Percentiles rank a stretch among this genome's conserved stretches.
Evolutionary conservation across 306 rosid genomes (phyloP).

Genomic region (Acmispon strigosus): DNA sequence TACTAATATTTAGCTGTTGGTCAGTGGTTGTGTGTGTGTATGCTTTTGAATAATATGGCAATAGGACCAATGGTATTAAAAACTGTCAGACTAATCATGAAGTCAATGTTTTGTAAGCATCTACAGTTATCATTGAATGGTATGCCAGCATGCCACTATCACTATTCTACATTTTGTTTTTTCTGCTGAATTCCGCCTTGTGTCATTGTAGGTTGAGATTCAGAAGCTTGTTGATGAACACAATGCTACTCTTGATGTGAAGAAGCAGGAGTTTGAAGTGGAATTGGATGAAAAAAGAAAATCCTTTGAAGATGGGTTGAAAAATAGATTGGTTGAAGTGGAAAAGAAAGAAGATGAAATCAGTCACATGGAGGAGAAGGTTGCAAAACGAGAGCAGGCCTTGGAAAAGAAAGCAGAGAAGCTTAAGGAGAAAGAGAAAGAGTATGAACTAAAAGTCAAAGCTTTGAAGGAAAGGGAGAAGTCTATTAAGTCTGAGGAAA

Average conservation of each 20-base stretch:
- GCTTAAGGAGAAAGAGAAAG: conserved; percentile 86
- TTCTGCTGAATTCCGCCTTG: conserved; percentile 2
- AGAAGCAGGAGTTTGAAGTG: conserved; percentile 69
- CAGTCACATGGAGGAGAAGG: conserved; percentile 77
- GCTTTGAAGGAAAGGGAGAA: conserved; percentile 72
- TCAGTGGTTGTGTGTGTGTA: neutral
- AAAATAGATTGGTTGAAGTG: conserved; percentile 54
- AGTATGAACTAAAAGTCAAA: conserved; percentile 64
- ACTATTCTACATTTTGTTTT: neutral
- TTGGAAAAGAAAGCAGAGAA: conserved; percentile 79
- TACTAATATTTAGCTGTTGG: neutral
- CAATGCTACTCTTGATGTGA: conserved; percentile 49
- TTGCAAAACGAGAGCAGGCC: conserved; percentile 76
- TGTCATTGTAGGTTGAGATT: conserved; percentile 58
- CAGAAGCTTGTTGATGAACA: conserved; percentile 85
- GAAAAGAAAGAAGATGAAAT: conserved; percentile 86
- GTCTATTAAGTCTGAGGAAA: conserved; percentile 60
- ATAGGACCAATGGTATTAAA: neutral
- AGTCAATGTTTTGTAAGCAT: neutral
- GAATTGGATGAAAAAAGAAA: conserved; percentile 73
- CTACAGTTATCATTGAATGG: neutral
- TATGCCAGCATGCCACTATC: neutral
- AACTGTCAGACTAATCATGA: neutral
- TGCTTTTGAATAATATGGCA: neutral
- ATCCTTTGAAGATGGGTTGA: conserved; percentile 66